Conservation (phyloP, 2,329 filamentous ascomycete genomes). For the Curvularia spicifera region DNA sequence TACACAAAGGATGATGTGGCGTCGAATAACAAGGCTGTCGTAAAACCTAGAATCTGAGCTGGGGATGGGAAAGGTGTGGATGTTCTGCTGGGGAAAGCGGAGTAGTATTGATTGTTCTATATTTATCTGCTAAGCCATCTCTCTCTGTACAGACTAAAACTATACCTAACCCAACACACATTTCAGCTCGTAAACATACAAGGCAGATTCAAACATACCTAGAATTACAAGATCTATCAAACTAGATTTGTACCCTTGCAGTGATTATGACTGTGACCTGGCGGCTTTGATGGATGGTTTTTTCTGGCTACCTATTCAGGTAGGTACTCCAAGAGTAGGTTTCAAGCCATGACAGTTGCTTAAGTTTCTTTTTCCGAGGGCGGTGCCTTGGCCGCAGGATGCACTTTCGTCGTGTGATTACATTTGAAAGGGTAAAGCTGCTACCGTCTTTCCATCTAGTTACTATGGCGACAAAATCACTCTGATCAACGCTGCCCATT, state of each 20-base stretch:
- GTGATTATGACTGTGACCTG: no score
- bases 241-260: no score
- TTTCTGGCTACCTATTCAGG: no score
- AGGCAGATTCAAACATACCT: no score
- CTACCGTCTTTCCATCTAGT: not conserved
- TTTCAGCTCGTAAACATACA: no score
- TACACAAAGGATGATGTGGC: slow-evolving; percentile 12
- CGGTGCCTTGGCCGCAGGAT: not conserved
- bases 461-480: not conserved
- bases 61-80: not conserved
- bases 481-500: no score
- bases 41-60: not conserved
- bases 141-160: no score
- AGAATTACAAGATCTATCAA: no score
- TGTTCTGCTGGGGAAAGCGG: not conserved
- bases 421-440: not conserved
- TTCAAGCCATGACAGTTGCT: not conserved
- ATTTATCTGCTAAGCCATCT: not conserved
- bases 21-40: not conserved
- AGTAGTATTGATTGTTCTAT: not conserved
- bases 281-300: no score
- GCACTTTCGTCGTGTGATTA: not conserved
- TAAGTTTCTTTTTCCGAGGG: not conserved
- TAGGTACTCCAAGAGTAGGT: not conserved
- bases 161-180: no score